These are phyloP conservation scores for Mycena leptocephala DNA, from an alignment of 768 basidiomycete genomes.

Conservation along the genomic window DNA sequence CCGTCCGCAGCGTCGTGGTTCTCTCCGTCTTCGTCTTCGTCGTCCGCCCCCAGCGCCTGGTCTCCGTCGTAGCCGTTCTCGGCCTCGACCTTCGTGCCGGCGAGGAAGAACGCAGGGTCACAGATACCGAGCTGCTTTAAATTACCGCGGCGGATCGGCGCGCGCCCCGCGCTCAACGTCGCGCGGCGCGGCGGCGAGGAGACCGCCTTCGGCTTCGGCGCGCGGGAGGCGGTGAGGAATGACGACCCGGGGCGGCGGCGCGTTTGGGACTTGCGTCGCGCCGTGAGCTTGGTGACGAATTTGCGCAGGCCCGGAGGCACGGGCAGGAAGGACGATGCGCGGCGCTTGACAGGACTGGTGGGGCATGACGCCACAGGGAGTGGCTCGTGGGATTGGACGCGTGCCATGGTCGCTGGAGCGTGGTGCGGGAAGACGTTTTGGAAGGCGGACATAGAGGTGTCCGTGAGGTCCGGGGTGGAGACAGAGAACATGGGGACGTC, in stretches of 20 bases:
- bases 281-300: background rate
- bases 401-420: background rate
- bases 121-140: background rate
- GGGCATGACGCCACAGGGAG: constrained; percentile 6
- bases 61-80: background rate
- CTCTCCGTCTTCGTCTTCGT: background rate
- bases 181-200: background rate
- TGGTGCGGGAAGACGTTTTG: background rate
- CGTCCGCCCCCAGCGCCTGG: background rate
- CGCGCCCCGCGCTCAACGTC: background rate
- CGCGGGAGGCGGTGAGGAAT: background rate
- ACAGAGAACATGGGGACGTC: background rate
- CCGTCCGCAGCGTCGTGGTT: background rate
- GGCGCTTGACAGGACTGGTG: background rate
- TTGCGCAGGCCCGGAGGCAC: too few relatives aligned
- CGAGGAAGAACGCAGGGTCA: background rate
- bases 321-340: background rate
- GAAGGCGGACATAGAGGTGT: background rate
- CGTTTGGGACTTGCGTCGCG: background rate
- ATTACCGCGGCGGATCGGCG: background rate
- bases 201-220: background rate
- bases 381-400: background rate
- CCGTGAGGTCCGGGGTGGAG: background rate
- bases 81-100: background rate
- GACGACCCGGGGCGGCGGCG: background rate